A percentile compares a stretch with the other conserved stretches of the same genome.
These are phyloP conservation scores for Ramalina intermedia DNA, from an alignment of 495 filamentous ascomycete genomes.

Conservation along the genomic window DNA sequence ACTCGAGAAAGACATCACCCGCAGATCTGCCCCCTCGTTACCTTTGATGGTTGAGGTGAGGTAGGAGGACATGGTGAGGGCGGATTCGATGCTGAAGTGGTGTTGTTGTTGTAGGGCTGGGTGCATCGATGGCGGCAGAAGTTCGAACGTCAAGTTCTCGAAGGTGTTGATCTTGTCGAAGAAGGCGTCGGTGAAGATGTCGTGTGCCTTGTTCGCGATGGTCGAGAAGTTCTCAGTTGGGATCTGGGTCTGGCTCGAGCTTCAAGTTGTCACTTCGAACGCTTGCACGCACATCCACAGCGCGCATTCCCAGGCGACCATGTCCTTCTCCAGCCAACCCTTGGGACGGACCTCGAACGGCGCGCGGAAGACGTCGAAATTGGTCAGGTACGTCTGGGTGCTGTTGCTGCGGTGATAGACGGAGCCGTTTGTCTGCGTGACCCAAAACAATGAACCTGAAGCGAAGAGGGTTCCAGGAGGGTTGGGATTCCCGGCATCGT, in stretches of 20 bases:
- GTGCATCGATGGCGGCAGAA: neutral
- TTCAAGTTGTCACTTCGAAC: neutral
- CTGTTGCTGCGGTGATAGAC: neutral
- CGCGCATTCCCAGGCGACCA: neutral
- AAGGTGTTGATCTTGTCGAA: too few relatives aligned
- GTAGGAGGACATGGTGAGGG: neutral
- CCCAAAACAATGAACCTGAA: neutral
- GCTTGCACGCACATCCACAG: constrained; percentile 1
- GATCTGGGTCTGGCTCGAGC: neutral
- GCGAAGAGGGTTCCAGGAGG: too few relatives aligned
- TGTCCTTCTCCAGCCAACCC: too few relatives aligned
- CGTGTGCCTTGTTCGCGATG: neutral
- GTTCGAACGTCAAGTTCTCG: neutral
- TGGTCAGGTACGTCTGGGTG: neutral
- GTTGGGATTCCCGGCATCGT: neutral
- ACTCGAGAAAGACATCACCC: neutral
- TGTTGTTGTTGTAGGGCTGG: neutral
- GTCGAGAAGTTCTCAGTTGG: neutral
- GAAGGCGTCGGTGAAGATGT: neutral
- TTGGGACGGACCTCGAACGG: neutral
- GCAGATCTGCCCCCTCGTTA: neutral
- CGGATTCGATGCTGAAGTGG: neutral
- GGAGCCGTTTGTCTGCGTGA: neutral
- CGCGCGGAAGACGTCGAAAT: constrained; percentile 3
- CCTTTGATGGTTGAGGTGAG: neutral